phyloP scores from a whole-genome alignment of 441 rosid species.

The Raphanus hybrid region DNA sequence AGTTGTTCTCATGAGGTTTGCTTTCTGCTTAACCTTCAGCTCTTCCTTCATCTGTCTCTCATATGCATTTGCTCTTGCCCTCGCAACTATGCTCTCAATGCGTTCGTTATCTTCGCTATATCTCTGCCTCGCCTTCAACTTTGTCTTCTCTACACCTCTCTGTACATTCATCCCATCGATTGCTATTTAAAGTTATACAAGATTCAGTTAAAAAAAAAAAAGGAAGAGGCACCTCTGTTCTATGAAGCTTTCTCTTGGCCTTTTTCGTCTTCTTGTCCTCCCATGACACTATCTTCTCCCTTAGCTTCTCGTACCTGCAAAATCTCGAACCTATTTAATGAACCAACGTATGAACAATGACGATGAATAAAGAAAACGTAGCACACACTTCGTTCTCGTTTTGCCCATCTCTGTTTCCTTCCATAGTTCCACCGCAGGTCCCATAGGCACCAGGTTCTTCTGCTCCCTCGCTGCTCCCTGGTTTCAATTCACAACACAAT shows the following conservation, averaged over 20 bases:
- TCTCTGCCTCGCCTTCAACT: conserved; percentile 50
- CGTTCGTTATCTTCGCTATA: conserved; percentile 51
- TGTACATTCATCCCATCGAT: conserved; percentile 41
- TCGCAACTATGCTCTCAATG: conserved; percentile 56
- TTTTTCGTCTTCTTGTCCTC: conserved; percentile 61
- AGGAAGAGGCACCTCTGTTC: conserved; percentile 56
- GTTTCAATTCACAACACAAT: background rate
- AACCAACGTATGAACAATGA: background rate
- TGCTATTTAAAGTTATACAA: no score
- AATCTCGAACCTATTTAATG: conserved; percentile 29
- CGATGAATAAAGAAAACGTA: no score
- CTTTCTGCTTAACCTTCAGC: conserved; percentile 61
- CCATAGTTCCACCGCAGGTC: conserved; percentile 60
- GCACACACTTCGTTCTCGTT: conserved; percentile 52
- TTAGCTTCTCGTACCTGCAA: conserved; percentile 64
- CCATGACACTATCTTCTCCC: conserved; percentile 56
- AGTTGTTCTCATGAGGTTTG: conserved; percentile 51
- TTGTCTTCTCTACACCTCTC: conserved; percentile 51
- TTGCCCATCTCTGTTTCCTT: conserved; percentile 57
- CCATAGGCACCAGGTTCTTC: conserved; percentile 27
- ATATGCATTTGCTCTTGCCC: conserved; percentile 66
- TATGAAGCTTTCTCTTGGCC: conserved; percentile 58
- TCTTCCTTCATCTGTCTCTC: conserved; percentile 60
- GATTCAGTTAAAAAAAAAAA: no score
- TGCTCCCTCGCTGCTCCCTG: background rate